Conservation (phyloP, 352 stramenopile species). For the Phytopythium aichiense region DNA sequence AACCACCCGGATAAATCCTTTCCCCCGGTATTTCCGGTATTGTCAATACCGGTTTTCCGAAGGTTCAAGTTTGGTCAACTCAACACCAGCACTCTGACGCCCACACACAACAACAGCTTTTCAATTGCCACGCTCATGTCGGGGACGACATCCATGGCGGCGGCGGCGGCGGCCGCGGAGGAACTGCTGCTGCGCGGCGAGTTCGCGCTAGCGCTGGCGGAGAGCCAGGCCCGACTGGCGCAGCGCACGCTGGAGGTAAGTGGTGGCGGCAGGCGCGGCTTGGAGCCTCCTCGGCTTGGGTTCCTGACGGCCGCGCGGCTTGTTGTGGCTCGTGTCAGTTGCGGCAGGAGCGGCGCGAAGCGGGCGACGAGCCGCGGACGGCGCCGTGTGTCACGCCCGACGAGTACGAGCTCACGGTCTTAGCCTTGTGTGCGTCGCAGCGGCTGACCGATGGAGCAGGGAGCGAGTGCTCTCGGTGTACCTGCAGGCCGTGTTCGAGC, state of each 20-base stretch:
- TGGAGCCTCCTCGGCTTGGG: background rate
- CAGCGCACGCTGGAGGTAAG: conserved; percentile 26
- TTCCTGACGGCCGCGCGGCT: background rate
- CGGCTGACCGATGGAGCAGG: conserved; percentile 16
- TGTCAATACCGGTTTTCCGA: background rate
- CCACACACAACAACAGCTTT: too few relatives aligned
- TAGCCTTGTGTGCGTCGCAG: background rate
- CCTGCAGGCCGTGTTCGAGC: conserved; percentile 59
- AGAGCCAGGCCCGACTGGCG: conserved; percentile 41
- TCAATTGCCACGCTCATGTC: too few relatives aligned
- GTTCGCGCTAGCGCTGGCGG: conserved; percentile 41
- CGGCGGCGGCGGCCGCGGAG: conserved; percentile 33
- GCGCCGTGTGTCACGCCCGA: conserved; percentile 15
- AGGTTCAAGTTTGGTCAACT: conserved; percentile 6
- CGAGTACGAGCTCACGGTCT: conserved; percentile 8
- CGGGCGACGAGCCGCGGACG: background rate
- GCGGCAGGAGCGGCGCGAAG: conserved; percentile 2
- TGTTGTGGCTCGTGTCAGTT: conserved; percentile 1
- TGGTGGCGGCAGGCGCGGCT: background rate
- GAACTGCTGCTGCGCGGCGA: conserved; percentile 58
- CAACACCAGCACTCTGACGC: conserved; percentile 3
- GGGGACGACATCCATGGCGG: background rate
- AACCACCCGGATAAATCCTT: too few relatives aligned
- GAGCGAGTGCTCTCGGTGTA: conserved; percentile 63
- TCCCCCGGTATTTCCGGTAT: too few relatives aligned